Percentiles rank a stretch among this genome's conserved stretches.
Conservation (phyloP, 495 filamentous ascomycete genomes). For the Collariella sp. region DNA sequence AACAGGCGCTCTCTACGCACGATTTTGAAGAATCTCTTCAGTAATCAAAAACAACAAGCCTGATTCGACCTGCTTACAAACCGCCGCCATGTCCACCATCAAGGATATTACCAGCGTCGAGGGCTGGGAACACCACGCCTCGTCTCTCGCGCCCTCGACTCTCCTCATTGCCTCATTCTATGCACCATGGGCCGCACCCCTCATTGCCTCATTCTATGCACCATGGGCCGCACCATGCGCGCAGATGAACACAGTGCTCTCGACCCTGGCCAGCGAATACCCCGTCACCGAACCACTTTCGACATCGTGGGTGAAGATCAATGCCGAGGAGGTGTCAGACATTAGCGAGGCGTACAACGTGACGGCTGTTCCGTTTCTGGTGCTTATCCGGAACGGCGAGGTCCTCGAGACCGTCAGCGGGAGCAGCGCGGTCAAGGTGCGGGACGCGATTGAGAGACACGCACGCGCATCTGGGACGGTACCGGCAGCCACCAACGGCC, state of each 20-base stretch:
- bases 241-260: conserved; percentile 83
- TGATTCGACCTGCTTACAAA: neutral
- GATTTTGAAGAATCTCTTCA: too few species aligned
- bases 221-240: conserved; percentile 95
- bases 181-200: conserved; percentile 89
- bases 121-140: conserved; percentile 57
- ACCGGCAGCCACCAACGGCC: conserved; percentile 27
- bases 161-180: conserved; percentile 86
- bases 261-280: conserved; percentile 75
- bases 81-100: conserved; percentile 56
- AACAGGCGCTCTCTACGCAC: too few species aligned
- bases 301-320: conserved; percentile 75
- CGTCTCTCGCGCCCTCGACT: conserved; percentile 54
- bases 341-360: conserved; percentile 86
- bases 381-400: conserved; percentile 61
- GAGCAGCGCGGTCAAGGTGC: conserved; percentile 74
- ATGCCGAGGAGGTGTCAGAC: conserved; percentile 83
- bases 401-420: conserved; percentile 76
- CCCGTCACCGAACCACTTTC: conserved; percentile 52
- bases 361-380: conserved; percentile 84
- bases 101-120: conserved; percentile 60
- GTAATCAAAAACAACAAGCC: too few species aligned
- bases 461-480: conserved; percentile 34
- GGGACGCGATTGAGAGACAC: conserved; percentile 73
- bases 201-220: conserved; percentile 87